Evolutionary conservation across 305 asterid species (phyloP), one percentile per base, ranked within the genome.

Genomic region (Petunia hybrid): DNA sequence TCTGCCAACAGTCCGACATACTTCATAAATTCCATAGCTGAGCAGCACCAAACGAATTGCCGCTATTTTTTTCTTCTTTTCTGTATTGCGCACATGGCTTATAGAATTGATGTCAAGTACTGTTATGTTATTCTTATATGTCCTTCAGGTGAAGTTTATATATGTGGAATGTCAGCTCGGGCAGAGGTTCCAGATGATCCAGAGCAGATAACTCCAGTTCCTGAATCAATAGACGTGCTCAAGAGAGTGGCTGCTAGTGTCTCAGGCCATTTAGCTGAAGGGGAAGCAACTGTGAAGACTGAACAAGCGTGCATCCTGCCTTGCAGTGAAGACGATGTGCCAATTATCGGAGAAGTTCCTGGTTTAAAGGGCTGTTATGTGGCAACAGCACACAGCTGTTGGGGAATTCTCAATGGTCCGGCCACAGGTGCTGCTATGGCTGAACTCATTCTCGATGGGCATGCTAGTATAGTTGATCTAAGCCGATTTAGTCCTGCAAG

Each of bases 361-460:
- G 93, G 97, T 0, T 56, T 91, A n/a, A 80, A 90, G 76, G 97
- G 94, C 62, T 92, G 98, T 61, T 94, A 90, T 51, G 97, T 91
- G 45, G 98, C 97, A 0, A 94, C 98, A 0, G 98, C 97, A 14
- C 99, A 95, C 81, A 95, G 89, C 66, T 95, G 98, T 70, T 95
- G 99, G 99, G 99, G 99, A 9, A 95, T 94, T 82, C 88, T 95
- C 7, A 95, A 95, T 55, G 98, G 97, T 53, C 99, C 98, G 0
- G 99, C 97, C 84, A 94, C 98, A 0, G 99, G 99, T 9, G 94
- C 94, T 4, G 96, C 97, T 0, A 39, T 94, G 86, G 88, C 99
- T 1, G 98, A 94, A 87, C 97, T 95, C 45, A 87, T 94, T 16
- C 78, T 95, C 60, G 92, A 92, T 45, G 97, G 98, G 38, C 62